phyloP scores from a whole-genome alignment of 345 rosid species.

The Durio zibethinus region DNA sequence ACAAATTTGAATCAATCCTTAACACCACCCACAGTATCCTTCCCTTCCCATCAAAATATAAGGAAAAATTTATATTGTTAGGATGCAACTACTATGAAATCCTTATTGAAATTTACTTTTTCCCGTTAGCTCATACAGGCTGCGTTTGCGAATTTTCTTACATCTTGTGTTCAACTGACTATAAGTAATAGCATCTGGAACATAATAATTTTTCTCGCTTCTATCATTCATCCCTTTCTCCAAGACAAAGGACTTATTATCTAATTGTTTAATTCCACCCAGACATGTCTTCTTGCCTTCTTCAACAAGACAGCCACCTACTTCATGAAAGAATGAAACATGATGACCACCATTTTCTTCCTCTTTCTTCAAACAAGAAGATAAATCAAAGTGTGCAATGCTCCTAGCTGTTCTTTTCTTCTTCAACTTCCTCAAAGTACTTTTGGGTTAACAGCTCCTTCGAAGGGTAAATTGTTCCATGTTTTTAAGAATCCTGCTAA shows the following conservation, averaged over 20 bases:
- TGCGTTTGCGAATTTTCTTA: conserved; percentile 43
- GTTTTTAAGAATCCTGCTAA: conserved; percentile 37
- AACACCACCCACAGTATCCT: background rate
- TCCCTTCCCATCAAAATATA: background rate
- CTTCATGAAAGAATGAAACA: conserved; percentile 14
- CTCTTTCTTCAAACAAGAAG: conserved; percentile 17
- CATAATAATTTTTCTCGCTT: conserved; percentile 9
- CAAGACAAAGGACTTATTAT: conserved; percentile 15
- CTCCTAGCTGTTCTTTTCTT: conserved; percentile 8
- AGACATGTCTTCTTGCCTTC: conserved; percentile 16
- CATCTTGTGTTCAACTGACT: conserved; percentile 22
- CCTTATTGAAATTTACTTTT: conserved; percentile 32
- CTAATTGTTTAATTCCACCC: conserved; percentile 14
- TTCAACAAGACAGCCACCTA: conserved; percentile 14
- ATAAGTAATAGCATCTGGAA: conserved; percentile 5
- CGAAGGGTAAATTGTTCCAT: conserved; percentile 23
- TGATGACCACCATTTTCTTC: conserved; percentile 10
- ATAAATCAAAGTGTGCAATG: conserved; percentile 10
- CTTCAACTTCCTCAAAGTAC: conserved; percentile 15
- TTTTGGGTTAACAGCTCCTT: conserved; percentile 21
- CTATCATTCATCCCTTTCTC: conserved; percentile 17
- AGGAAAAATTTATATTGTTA: background rate
- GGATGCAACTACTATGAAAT: conserved; percentile 5
- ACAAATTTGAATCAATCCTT: background rate
- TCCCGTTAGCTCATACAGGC: conserved; percentile 41